Base-by-base conservation (phyloP, 371 early-diverging fungal genomes). In the Saksenaea oblongispora region DNA sequence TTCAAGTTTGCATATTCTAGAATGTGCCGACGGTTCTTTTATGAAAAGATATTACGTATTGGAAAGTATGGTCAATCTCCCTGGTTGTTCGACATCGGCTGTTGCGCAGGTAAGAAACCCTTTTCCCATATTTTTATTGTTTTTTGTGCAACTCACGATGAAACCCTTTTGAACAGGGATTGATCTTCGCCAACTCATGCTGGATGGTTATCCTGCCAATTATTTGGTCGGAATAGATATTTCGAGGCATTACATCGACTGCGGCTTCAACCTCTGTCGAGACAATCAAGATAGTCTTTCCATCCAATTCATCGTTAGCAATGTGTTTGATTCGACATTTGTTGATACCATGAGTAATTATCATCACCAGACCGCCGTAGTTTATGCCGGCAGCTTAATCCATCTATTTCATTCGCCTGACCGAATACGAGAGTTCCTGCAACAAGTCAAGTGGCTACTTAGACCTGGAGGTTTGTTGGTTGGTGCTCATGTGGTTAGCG, bases 1-100 rank as follows among this genome's bases (percentile, higher is more conserved):
- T 77, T 61, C 55, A 71, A 75, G 34, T 80, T 80, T 67, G 68
- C 72, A 9, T 67, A 55, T 37, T 66, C 78, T 39, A 62, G 81
- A 27, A 59, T 80, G 10, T 57, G 69, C 10, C 56, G 54, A 47
- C 67, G 81, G 24, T 80, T 80, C 59, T 80, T 72, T 56, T 80
- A 80, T 51, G 47, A 47, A 9, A 28, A 53, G 10, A 39, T 80
- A 1, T 36, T 80, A 41, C 65, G 67, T 24, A 22, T 66, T 27
- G 74, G 60, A 15, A 65, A 72, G 42, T 51, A 61, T 53, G 34
- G 47, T 11, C 42, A 62, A 37, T 44, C 42, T 5, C 76, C 78
- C 31, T 51, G 63, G 39, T 65, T 81, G 27, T 41, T 81, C 14
- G 82, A 81, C 27, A 67, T 81, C 58, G 82, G 82, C 17, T 81